Base-by-base conservation (phyloP, 148 eudicot species). In the Dysphania ambrosioides region DNA sequence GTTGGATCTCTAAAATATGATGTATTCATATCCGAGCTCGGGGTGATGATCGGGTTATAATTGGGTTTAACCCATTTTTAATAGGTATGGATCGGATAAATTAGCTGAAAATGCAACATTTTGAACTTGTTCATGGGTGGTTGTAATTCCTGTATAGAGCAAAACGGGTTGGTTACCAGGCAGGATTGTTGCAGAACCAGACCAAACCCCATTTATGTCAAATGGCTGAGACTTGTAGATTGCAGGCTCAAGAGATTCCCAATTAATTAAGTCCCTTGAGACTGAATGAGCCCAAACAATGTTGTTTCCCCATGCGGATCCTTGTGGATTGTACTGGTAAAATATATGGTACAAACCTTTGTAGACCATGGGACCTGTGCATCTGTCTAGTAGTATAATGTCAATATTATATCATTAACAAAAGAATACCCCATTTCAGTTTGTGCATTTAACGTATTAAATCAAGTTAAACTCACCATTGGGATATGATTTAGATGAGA, bases 271-370 rank as follows among this genome's bases (percentile, higher is more conserved):
- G 81, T 87, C 91, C 61, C 51, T 81, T 2, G 96, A 90, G 4
- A 90, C 89, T 0, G 96, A 90, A 68, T 88, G 96, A 30, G 87
- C 96, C 96, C 96, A 90, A 30, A 90, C 90, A 75, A 90, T 90
- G 69, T 90, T 85, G 21, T n/a, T n/a, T n/a, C 96, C 96, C 90
- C 96, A 90, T 3, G 79, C 80, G 0, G 96, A 77, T 51, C 92
- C 96, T 57, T 74, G 74, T 26, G 96, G 96, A 74, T 88, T 88
- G 77, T 86, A 86, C 51, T 88, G 89, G 64, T 86, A 88, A 72
- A 88, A 88, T 1, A 90, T 36, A 68, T 90, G 96, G 73, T 90
- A 90, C 47, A 87, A 34, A 40, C 92, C 96, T 30, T 85, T 88
- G 74, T 85, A 90, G 29, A 79, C 79, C 89, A 90, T 80, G 2